A percentile compares a stretch with the other conserved stretches of the same genome.
These are phyloP conservation scores for Hyparrhenia diplandra DNA, from an alignment of 176 grass and related monocot genomes.

Conservation along the genomic window DNA sequence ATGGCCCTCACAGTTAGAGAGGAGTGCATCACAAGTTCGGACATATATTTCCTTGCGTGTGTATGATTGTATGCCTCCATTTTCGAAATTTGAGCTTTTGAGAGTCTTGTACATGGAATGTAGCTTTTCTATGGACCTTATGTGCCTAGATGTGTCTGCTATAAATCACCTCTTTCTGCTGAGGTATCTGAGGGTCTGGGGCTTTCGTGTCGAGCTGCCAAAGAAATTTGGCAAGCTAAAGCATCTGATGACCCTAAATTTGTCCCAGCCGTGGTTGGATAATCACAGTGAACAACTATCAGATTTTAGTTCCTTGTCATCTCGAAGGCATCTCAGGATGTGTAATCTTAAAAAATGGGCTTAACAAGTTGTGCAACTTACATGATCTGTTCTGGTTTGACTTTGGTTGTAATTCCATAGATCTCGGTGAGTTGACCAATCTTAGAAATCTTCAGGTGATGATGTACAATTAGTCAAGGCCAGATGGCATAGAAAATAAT, in stretches of 20 bases:
- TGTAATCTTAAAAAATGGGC: background rate
- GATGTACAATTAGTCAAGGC: no score
- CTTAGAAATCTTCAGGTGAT: background rate
- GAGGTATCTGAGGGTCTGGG: background rate
- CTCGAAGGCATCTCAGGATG: background rate
- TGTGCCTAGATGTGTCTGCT: background rate
- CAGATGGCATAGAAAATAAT: background rate
- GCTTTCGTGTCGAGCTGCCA: background rate
- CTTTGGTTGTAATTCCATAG: background rate
- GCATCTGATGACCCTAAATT: conserved; percentile 14
- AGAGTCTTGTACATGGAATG: background rate
- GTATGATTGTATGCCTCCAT: background rate
- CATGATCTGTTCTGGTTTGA: background rate
- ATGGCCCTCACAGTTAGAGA: background rate
- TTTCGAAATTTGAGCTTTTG: background rate
- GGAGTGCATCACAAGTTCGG: background rate
- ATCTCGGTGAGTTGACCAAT: conserved; percentile 1
- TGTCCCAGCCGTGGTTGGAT: background rate
- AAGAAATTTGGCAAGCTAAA: background rate
- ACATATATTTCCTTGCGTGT: background rate
- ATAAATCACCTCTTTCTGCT: conserved; percentile 14
- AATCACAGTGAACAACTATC: no score
- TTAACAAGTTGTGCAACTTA: background rate
- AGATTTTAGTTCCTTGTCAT: background rate
- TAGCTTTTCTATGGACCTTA: background rate